Evolutionary conservation across 169 alveolate genomes (phyloP).

Genomic region (Plasmodium berghei): DNA sequence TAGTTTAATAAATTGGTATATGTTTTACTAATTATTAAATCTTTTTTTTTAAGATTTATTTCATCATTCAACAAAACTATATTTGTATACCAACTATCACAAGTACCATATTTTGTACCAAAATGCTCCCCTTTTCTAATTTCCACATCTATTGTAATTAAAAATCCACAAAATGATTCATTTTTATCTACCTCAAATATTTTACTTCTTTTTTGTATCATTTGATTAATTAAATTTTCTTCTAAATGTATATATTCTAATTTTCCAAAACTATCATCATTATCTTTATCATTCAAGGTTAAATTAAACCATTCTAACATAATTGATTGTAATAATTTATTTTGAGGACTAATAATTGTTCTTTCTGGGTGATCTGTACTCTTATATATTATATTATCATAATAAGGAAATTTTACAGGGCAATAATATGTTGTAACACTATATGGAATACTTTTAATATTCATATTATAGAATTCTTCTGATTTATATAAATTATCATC

Average conservation of each 20-base stretch:
- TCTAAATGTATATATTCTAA: conserved; percentile 79
- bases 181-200: conserved; percentile 73
- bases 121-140: conserved; percentile 88
- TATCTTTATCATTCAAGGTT: conserved; percentile 26
- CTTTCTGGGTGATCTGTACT: conserved; percentile 82
- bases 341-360: conserved; percentile 86
- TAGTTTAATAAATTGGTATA: conserved; percentile 83
- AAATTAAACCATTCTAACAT: conserved; percentile 74
- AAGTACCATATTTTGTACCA: conserved; percentile 86
- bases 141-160: conserved; percentile 89
- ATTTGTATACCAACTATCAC: conserved; percentile 87
- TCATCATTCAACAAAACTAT: conserved; percentile 82
- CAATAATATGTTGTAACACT: conserved; percentile 86
- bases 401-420: conserved; percentile 87
- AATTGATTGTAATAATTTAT: conserved; percentile 85
- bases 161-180: conserved; percentile 86
- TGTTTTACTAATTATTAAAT: conserved; percentile 78
- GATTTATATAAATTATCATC: conserved; percentile 70
- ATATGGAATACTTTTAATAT: conserved; percentile 85
- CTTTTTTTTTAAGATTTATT: conserved; percentile 78
- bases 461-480: conserved; percentile 78
- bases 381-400: conserved; percentile 84
- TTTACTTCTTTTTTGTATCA: conserved; percentile 83
- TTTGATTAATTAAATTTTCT: conserved; percentile 82
- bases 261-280: conserved; percentile 44